Percentiles rank a stretch among this genome's conserved stretches.
Evolutionary conservation across 805 yeast species (phyloP).

Genomic region (Yamadazyma ubonensis): DNA sequence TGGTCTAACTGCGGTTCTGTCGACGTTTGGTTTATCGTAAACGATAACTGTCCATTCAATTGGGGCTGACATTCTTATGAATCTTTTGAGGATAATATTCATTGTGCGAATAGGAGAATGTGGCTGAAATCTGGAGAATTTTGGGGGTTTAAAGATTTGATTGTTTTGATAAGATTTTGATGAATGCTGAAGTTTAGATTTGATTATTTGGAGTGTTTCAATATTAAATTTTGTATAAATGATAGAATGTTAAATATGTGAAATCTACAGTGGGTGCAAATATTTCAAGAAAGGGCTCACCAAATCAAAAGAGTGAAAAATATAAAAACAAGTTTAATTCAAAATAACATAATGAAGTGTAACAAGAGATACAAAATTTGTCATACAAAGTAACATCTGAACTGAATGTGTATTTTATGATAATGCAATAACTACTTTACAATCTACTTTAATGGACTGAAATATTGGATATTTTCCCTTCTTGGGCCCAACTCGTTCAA

Average conservation of each 20-base stretch:
- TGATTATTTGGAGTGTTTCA: no score
- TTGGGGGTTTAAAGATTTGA: not conserved
- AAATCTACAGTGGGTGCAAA: no score
- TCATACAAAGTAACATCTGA: not conserved
- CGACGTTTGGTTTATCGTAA: conserved; percentile 65
- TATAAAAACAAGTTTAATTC: no score
- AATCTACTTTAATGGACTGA: conserved; percentile 31
- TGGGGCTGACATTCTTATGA: conserved; percentile 18
- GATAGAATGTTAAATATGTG: no score
- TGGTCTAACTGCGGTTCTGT: conserved; percentile 52
- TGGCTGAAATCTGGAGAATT: not conserved
- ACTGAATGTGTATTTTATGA: conserved; percentile 2
- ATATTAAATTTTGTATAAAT: no score
- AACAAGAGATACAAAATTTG: no score
- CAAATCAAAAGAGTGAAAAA: no score
- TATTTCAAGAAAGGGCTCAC: no score
- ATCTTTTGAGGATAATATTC: conserved; percentile 13
- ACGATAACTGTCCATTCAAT: conserved; percentile 68
- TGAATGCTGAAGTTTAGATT: not conserved
- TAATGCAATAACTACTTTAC: conserved; percentile 3
- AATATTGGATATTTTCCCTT: conserved; percentile 40
- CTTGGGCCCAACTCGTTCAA: conserved; percentile 45
- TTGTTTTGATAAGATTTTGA: not conserved
- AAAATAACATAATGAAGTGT: no score
- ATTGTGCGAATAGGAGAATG: conserved; percentile 1